A percentile compares a stretch with the other conserved stretches of the same genome.
Evolutionary conservation across 1,284 basidiomycete species (phyloP).

Genomic region (Bjerkandera adusta): DNA sequence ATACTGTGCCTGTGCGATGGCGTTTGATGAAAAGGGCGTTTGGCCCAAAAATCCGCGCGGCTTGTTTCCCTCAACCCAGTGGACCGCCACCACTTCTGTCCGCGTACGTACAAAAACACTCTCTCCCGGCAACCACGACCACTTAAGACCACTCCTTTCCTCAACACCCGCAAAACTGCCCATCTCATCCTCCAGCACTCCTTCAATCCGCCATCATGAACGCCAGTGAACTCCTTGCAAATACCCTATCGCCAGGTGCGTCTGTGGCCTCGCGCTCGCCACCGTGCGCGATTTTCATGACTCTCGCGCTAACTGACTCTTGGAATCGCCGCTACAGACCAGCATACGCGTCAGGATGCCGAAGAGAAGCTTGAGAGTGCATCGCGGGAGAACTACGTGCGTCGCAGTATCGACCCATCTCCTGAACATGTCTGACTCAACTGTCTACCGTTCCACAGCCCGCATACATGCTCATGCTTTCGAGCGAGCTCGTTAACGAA

Average conservation of each 20-base stretch:
- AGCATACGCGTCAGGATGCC: slow-evolving; percentile 84
- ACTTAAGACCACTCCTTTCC: slow-evolving; percentile 13
- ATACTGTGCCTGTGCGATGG: slow-evolving; percentile 9
- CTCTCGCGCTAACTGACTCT: slow-evolving; percentile 20
- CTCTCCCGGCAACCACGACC: slow-evolving; percentile 12
- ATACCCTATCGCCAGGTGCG: slow-evolving; percentile 87
- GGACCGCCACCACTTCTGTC: slow-evolving; percentile 16
- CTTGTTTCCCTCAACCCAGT: slow-evolving; percentile 19
- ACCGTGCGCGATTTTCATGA: slow-evolving; percentile 27
- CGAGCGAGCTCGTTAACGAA: slow-evolving; percentile 79
- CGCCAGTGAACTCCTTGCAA: slow-evolving; percentile 84
- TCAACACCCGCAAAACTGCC: slow-evolving; percentile 1
- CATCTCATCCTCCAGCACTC: slow-evolving; percentile 10
- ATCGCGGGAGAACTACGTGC: slow-evolving; percentile 82
- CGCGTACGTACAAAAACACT: slow-evolving; percentile 18
- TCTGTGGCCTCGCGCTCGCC: slow-evolving; percentile 25
- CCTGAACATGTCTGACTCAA: too few species aligned
- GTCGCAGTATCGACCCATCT: too few species aligned
- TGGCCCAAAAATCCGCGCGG: slow-evolving; percentile 17
- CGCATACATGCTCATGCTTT: slow-evolving; percentile 87
- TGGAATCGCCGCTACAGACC: slow-evolving; percentile 49
- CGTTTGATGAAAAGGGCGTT: slow-evolving; percentile 8
- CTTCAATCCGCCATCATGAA: slow-evolving; percentile 62
- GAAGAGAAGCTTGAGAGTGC: slow-evolving; percentile 85
- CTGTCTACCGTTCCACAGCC: slow-evolving; percentile 49